Evolutionary conservation across 75 land plant genomes (phyloP).

Genomic region (Pinus tabuliformis): DNA sequence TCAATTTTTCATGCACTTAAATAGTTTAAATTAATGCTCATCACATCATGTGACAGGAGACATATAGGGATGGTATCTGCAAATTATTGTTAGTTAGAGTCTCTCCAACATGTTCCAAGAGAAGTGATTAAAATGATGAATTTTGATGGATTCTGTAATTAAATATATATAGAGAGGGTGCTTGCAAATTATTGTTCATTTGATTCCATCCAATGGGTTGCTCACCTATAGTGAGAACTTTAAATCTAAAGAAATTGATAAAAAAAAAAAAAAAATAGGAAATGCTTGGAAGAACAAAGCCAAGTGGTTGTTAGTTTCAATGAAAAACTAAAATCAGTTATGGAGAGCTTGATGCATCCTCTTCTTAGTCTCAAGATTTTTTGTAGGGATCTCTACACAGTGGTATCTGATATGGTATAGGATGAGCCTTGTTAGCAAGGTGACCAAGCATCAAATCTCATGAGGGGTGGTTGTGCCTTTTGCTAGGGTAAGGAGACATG

Average conservation of each 20-base stretch:
- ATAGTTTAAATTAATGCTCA: too few relatives aligned
- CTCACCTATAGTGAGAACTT: slow-evolving; percentile 53
- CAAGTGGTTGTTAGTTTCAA: slow-evolving; percentile 41
- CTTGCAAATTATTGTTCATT: slow-evolving; percentile 41
- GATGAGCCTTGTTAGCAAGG: too few relatives aligned
- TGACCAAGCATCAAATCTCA: too few relatives aligned
- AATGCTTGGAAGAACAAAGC: slow-evolving; percentile 50
- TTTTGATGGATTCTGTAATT: not conserved
- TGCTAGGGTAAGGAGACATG: too few relatives aligned
- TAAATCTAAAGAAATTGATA: not conserved
- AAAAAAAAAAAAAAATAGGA: slow-evolving; percentile 1
- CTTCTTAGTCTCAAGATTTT: slow-evolving; percentile 13
- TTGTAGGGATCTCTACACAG: not conserved
- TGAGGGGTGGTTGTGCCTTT: too few relatives aligned
- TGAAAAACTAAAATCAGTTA: slow-evolving; percentile 23
- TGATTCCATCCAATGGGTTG: slow-evolving; percentile 74
- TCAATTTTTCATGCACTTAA: too few relatives aligned
- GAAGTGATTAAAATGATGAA: not conserved
- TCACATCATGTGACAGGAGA: too few relatives aligned
- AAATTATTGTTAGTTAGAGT: not conserved
- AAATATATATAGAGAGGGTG: slow-evolving; percentile 49
- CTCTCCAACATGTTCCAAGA: too few relatives aligned
- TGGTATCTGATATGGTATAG: not conserved
- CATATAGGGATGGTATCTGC: too few relatives aligned
- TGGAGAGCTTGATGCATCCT: slow-evolving; percentile 10